Conservation (phyloP, 805 yeast species). For the Pichia membranifaciens region DNA sequence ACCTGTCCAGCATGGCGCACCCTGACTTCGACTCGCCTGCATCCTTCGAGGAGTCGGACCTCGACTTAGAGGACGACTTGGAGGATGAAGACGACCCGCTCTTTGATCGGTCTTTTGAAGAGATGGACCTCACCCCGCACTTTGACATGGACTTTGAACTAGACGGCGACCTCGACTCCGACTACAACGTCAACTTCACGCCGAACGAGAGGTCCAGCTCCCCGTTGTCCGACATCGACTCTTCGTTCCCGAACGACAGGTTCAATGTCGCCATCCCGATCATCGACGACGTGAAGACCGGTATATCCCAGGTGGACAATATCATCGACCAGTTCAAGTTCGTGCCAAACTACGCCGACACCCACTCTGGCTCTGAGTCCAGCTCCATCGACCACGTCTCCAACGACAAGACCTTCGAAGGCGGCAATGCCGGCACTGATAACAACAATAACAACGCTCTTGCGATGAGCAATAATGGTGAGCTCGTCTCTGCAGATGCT, state of each 20-base stretch:
- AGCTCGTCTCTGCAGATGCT: neutral
- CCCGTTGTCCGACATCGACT: neutral
- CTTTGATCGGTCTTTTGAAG: neutral
- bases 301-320: conserved; percentile 1
- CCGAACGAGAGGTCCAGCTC: neutral
- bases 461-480: no score
- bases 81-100: no score
- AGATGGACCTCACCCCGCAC: neutral
- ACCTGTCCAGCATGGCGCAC: conserved; percentile 6
- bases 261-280: conserved; percentile 5
- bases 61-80: neutral
- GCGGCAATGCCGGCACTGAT: neutral
- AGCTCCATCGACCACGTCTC: neutral
- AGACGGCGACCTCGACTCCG: neutral
- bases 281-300: neutral
- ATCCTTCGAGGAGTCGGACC: neutral
- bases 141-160: neutral
- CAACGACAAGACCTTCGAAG: neutral
- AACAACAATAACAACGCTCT: neutral
- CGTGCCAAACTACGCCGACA: neutral
- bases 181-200: neutral
- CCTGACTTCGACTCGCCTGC: neutral
- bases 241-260: neutral
- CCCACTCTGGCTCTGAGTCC: neutral
- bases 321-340: conserved; percentile 1